These are phyloP conservation scores for Curvularia hawaiiensis DNA, from an alignment of 2,329 filamentous ascomycete species.

Conservation along the genomic window DNA sequence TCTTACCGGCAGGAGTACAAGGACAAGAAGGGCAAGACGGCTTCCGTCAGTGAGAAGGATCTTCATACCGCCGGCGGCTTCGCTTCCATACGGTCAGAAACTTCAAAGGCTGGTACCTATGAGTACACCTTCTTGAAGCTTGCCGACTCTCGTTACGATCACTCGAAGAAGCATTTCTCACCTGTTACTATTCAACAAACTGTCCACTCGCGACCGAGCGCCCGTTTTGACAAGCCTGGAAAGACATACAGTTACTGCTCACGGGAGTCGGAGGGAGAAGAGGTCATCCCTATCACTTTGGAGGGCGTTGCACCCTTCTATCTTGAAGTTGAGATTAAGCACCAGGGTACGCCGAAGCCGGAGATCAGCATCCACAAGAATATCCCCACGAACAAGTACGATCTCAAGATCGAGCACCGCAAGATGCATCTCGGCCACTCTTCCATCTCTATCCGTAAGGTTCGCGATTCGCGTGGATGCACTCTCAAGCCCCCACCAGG, in stretches of 20 bases:
- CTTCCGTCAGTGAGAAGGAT: conserved; percentile 65
- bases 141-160: conserved; percentile 84
- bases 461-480: conserved; percentile 86
- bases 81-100: conserved; percentile 85
- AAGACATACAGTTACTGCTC: conserved; percentile 97
- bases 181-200: conserved; percentile 77
- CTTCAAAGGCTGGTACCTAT: conserved; percentile 78
- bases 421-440: conserved; percentile 89
- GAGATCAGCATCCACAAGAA: conserved; percentile 83
- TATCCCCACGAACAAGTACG: conserved; percentile 74
- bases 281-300: conserved; percentile 84
- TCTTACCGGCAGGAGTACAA: conserved; percentile 81
- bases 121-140: conserved; percentile 85
- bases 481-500: conserved; percentile 71
- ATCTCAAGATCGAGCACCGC: conserved; percentile 82
- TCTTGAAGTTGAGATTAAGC: conserved; percentile 90
- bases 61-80: conserved; percentile 78
- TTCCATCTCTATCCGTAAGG: conserved; percentile 84
- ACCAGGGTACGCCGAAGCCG: conserved; percentile 78
- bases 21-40: conserved; percentile 65
- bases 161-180: conserved; percentile 67
- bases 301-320: conserved; percentile 86
- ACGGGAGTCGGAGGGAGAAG: conserved; percentile 78
- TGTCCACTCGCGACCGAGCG: conserved; percentile 82
- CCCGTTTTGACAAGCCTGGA: conserved; percentile 81